phyloP scores from a whole-genome alignment of 257 asterid species.

The Penstemon newberryi region DNA sequence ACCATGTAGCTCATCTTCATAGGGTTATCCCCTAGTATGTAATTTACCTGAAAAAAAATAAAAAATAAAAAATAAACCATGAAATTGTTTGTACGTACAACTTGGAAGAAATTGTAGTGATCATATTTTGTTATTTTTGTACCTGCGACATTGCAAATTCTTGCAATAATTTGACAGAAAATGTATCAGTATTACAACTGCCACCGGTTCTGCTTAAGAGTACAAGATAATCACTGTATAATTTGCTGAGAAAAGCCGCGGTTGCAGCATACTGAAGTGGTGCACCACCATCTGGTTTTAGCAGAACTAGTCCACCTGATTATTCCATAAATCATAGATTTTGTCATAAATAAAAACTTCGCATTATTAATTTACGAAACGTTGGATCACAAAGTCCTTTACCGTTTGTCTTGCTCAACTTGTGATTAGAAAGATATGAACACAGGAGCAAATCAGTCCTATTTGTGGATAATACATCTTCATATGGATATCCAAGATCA shows the following conservation, averaged over 20 bases:
- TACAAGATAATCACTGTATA: constrained; percentile 56
- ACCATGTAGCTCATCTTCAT: constrained; percentile 57
- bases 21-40: constrained; percentile 67
- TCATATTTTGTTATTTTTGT: background rate
- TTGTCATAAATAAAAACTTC: no score
- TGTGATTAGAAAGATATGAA: constrained; percentile 40
- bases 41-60: constrained; percentile 38
- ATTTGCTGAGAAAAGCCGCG: constrained; percentile 58
- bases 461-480: constrained; percentile 48
- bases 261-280: constrained; percentile 56
- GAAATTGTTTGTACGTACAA: no score
- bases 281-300: constrained; percentile 42
- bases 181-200: constrained; percentile 32
- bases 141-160: constrained; percentile 56
- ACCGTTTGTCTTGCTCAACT: constrained; percentile 45
- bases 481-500: constrained; percentile 65
- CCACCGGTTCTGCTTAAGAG: constrained; percentile 36
- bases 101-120: no score
- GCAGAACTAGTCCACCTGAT: constrained; percentile 55
- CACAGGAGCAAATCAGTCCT: constrained; percentile 56
- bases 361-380: background rate
- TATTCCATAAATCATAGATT: background rate
- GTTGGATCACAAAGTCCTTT: background rate
- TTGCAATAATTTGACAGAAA: constrained; percentile 38
- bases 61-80: no score